Base-by-base conservation (phyloP, 306 rosid genomes). In the Vigna reflexopilosa region DNA sequence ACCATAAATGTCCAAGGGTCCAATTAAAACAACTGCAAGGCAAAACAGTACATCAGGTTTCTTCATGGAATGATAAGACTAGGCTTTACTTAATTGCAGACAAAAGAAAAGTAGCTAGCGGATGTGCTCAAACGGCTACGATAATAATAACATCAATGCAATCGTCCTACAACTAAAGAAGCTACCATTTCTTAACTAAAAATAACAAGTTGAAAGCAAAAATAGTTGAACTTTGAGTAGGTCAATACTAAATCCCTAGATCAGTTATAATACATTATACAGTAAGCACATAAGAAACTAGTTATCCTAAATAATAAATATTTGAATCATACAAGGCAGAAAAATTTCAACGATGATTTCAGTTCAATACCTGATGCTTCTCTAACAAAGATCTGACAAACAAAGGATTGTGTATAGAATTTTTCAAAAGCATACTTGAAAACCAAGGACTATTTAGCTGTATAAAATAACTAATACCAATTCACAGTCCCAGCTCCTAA, bases 1-100 rank as follows among this genome's bases (percentile, higher is more conserved):
- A 73, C 86, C 87, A 79, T 75, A 74, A 84, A 87, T 86, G 67
- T 76, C 75, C 69, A 79, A 66, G 66, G 86, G 56, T 80, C 40
- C 67, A 58, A 67, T 20, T 11, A 51, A 42, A 73, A 78, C 57
- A 80, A 84, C 91, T 86, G 83, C 63, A 52, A 75, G 71, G 51
- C 70, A 85, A 72, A 80, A 62, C 15, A 36, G 56, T 38, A 28
- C 67, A 69, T 63, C 79, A 70, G 57, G 40, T 49, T 67, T 44
- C 73, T 75, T 74, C 78, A 49, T 66, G 75, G 65, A 68, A 40
- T 24, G 55, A 44, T 24, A 59, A 22, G 62, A 64, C 32, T 17
- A 7, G 30, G 68, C 67, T 69, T 70, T 78, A 73, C 59, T 72
- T 28, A 45, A 55, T 72, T 70, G 10, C n/a, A 49, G 26, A 34